Base-by-base conservation (phyloP, 2,329 filamentous ascomycete species). In the Talaromyces sp. region DNA sequence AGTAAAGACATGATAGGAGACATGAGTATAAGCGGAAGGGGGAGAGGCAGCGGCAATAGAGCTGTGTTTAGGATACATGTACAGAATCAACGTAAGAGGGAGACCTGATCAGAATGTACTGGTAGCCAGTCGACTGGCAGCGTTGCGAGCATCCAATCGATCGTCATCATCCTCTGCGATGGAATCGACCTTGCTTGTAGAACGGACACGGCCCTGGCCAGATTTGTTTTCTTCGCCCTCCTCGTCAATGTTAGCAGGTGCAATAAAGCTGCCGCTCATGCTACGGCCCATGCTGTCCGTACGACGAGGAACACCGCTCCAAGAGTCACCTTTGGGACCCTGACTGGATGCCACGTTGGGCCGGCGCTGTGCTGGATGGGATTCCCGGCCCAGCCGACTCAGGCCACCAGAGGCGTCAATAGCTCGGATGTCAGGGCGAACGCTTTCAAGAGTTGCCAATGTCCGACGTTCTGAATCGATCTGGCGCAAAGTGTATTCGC, bases 261-360 rank as follows among this genome's bases (percentile, higher is more conserved):
- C 78, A 58, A 86, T 83, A 58, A 89, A 82, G 68, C 85, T 89
- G 43, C 88, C 86, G 51, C 88, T 91, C 60, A 92, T 81, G 68
- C 87, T 92, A 64, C 91, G 83, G 66, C 83, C 88, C 51, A 91
- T 75, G n/a, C 86, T 87, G 64, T 96, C 90, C 27, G 87, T 86
- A 50, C 90, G 84, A 56, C 94, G 84, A 32, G 92, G 90, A 24
- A 97, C 91, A 52, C 94, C 94, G 65, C 91, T 96, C 94, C 94
- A 99, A 14, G 94, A 88, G 72, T 99, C 94, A n/a, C 94, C 94
- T 77, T 96, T 96, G 45, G 94, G 93, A 0, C 94, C 94, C 75
- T 99, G 94, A 65, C 89, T 94, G 42, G 90, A 89, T 14, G 90
- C 89, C 61, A 97, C 75, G 72, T 86, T 93, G 22, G 87, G 76